phyloP scores from a whole-genome alignment of 129 eudicot species.

The Deinandra increscens region DNA sequence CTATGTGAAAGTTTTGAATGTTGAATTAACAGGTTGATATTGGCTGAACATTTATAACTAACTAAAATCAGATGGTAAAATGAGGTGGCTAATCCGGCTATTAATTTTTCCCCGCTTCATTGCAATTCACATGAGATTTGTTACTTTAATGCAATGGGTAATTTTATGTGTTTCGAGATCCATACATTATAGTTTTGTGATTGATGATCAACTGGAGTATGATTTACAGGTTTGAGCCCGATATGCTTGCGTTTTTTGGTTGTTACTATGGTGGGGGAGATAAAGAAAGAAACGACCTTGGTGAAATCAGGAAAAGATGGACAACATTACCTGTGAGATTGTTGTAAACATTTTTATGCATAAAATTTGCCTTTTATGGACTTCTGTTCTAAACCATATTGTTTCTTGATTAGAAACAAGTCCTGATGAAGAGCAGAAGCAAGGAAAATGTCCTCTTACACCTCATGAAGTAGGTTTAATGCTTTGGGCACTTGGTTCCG shows the following conservation, averaged over 20 bases:
- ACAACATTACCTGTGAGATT: conserved; percentile 80
- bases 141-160: background rate
- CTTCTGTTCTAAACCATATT: too few relatives aligned
- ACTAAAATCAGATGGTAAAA: too few relatives aligned
- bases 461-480: conserved; percentile 93
- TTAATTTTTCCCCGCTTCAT: conserved; percentile 71
- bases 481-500: conserved; percentile 89
- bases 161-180: too few relatives aligned
- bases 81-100: too few relatives aligned
- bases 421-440: conserved; percentile 81
- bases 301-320: conserved; percentile 96
- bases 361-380: too few relatives aligned
- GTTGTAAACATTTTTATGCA: too few relatives aligned
- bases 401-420: too few relatives aligned
- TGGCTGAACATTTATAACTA: too few relatives aligned
- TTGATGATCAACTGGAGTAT: too few relatives aligned
- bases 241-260: conserved; percentile 90
- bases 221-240: too few relatives aligned
- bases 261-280: conserved; percentile 99
- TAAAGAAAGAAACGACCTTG: conserved; percentile 84
- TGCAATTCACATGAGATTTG: conserved; percentile 91
- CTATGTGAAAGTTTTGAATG: too few relatives aligned
- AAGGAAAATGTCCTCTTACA: conserved; percentile 95
- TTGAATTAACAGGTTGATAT: too few relatives aligned
- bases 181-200: background rate